Percentiles rank a stretch among this genome's conserved stretches.
Conservation (phyloP, 495 filamentous ascomycete species). For the Parmelia sp. region DNA sequence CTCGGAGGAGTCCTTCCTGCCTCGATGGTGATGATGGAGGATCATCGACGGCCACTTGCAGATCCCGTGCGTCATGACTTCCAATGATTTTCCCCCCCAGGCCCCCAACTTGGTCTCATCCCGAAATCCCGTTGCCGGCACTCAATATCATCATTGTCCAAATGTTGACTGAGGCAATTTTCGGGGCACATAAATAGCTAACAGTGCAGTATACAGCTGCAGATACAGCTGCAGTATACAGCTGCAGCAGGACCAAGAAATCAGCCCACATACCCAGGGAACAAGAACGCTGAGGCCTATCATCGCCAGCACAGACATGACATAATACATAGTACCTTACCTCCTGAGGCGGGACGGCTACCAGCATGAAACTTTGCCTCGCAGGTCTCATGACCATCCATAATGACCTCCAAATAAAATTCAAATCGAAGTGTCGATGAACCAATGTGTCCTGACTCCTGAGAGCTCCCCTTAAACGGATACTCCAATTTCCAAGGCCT, state of each 20-base stretch:
- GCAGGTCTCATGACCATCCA: not conserved
- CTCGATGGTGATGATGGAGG: slow-evolving; percentile 10
- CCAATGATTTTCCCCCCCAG: too few species aligned
- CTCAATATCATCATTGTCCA: not conserved
- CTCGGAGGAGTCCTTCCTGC: not conserved
- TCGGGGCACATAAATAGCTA: not conserved
- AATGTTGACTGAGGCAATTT: too few species aligned
- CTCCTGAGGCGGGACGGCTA: not conserved
- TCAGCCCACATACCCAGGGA: not conserved
- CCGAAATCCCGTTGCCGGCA: not conserved
- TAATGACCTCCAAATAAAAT: not conserved
- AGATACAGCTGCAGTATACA: too few species aligned
- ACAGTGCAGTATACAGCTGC: not conserved
- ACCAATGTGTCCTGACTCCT: too few species aligned
- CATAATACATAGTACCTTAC: not conserved
- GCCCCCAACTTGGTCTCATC: not conserved
- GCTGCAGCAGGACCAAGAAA: not conserved
- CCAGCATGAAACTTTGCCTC: not conserved
- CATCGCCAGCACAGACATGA: not conserved
- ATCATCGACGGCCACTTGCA: slow-evolving; percentile 2
- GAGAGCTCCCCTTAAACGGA: not conserved
- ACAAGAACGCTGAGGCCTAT: not conserved
- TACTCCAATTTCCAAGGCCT: not conserved
- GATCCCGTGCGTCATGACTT: not conserved
- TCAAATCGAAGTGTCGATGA: too few species aligned